Base-by-base conservation (phyloP, 2,329 filamentous ascomycete species). In the Aaosphaeria pasadenensis region DNA sequence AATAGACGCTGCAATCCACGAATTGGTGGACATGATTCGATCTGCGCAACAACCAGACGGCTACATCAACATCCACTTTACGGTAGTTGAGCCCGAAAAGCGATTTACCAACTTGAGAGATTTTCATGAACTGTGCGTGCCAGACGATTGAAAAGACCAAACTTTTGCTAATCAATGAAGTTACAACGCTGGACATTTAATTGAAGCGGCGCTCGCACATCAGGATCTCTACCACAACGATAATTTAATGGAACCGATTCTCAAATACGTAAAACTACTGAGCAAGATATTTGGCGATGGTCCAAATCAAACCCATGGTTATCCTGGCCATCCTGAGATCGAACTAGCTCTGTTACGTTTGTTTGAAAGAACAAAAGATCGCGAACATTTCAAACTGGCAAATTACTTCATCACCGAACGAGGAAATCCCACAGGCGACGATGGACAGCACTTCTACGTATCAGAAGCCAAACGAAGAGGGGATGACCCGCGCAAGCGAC, bases 51-150 rank as follows among this genome's bases (percentile, higher is more conserved):
- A 80, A 45, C 62, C 70, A 1, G 83, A 86, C 57, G 83, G 83
- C 1, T 86, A 86, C 57, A 59, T 86, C 24, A 85, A 85, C 56
- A 77, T 84, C 5, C 81, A 85, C 57, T 85, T 79, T 52, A 83
- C 79, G 0, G 77, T 85, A 0, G 78, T 83, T 1, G 79, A 80
- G 39, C 80, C 79, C 0, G 73, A 67, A 0, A 77, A 78, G 44
- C 63, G 81, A 6, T 85, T 80, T 70, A 75, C 77, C 0, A 85
- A 85, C 54, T 52, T 86, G 6, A 65, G 80, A 42, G 83, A 86
- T 61, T 75, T 83, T 67, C 82, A 85, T 66, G 82, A 85, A 62
- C 63, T 86, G 71, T 36, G 13, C 2, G 33, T 36, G 13, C 9
- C 13, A 4, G 3, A 11, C 3, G 2, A 36, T 36, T 13, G 3